phyloP scores from a whole-genome alignment of 2,329 filamentous ascomycete species.

The Cordyceps farinosa region DNA sequence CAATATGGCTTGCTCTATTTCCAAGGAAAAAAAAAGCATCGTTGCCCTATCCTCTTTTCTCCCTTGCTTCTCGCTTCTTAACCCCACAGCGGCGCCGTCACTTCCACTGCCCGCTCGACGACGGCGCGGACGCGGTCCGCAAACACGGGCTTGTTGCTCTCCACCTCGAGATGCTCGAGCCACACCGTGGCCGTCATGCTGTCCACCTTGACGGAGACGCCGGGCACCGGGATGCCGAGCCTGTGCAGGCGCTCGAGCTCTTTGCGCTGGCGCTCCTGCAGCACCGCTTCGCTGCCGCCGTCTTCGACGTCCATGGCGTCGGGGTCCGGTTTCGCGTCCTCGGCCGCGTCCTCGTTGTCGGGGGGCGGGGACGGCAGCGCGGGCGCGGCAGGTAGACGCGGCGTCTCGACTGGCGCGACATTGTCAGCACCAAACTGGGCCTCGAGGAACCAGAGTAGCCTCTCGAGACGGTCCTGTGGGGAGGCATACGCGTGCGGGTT shows the following conservation, averaged over 20 bases:
- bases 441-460: slow-evolving; percentile 93
- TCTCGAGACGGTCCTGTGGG: slow-evolving; percentile 72
- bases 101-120: slow-evolving; percentile 84
- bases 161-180: slow-evolving; percentile 88
- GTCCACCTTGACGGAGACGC: slow-evolving; percentile 81
- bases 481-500: slow-evolving; percentile 70
- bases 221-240: slow-evolving; percentile 86
- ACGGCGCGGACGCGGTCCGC: slow-evolving; percentile 83
- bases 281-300: slow-evolving; percentile 32
- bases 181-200: slow-evolving; percentile 85
- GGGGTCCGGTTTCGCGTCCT: slow-evolving; percentile 22
- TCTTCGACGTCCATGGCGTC: slow-evolving; percentile 20
- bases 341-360: slow-evolving; percentile 26
- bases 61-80: slow-evolving; percentile 26
- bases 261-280: slow-evolving; percentile 55
- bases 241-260: slow-evolving; percentile 78
- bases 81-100: slow-evolving; percentile 71
- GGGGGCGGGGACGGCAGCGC: slow-evolving; percentile 24
- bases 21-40: too few relatives aligned
- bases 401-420: slow-evolving; percentile 68
- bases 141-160: slow-evolving; percentile 74
- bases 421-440: slow-evolving; percentile 88
- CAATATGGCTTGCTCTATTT: not conserved
- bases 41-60: not conserved
- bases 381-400: slow-evolving; percentile 50